A percentile compares a stretch with the other conserved stretches of the same genome.
These are phyloP conservation scores for Secale cereale DNA, from an alignment of 176 grass and related monocot species.

Conservation along the genomic window DNA sequence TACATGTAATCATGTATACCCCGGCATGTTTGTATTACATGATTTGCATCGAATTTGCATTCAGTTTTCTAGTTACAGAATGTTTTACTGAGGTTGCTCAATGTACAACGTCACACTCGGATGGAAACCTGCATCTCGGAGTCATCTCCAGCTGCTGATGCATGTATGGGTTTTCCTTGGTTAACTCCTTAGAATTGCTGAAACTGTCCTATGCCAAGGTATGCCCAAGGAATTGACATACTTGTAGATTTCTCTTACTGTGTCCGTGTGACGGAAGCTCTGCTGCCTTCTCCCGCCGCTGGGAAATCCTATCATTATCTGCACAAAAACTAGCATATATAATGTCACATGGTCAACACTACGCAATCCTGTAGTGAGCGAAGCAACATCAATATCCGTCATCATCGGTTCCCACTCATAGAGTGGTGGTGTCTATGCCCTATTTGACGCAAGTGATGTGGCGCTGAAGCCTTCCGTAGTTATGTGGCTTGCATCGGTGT, in stretches of 20 bases:
- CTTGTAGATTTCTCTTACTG: conserved; percentile 54
- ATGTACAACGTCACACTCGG: conserved; percentile 54
- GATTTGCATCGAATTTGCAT: neutral
- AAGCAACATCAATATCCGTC: too few species aligned
- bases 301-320: conserved; percentile 74
- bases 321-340: too few species aligned
- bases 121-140: conserved; percentile 64
- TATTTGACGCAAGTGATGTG: too few species aligned
- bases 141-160: conserved; percentile 53
- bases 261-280: conserved; percentile 48
- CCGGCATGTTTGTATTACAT: neutral
- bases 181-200: conserved; percentile 47
- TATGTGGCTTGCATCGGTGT: too few species aligned
- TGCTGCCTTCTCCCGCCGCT: conserved; percentile 49
- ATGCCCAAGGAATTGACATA: conserved; percentile 41
- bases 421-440: too few species aligned
- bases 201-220: conserved; percentile 44
- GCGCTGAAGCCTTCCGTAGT: too few species aligned
- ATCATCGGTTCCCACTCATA: too few species aligned
- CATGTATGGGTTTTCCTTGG: conserved; percentile 51
- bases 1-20: neutral
- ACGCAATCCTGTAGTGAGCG: too few species aligned
- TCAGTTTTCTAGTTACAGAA: neutral
- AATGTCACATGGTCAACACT: too few species aligned
- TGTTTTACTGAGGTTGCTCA: conserved; percentile 44